These are phyloP conservation scores for Aulographum hederae DNA, from an alignment of 2,329 filamentous ascomycete species.

Conservation along the genomic window DNA sequence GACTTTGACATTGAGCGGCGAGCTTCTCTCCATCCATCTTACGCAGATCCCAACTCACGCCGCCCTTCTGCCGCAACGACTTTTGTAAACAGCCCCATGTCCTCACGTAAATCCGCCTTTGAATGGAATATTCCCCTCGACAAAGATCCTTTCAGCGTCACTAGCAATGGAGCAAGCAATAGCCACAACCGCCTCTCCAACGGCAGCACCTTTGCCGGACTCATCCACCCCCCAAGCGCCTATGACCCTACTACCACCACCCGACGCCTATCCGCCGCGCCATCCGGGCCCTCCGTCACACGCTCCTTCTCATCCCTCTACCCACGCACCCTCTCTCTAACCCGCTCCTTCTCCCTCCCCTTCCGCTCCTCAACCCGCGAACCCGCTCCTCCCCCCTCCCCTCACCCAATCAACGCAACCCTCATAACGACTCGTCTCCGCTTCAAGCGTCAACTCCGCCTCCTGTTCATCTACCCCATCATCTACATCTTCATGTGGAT, in stretches of 20 bases:
- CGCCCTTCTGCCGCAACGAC: too few relatives aligned
- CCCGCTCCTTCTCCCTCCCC: slow-evolving; percentile 1
- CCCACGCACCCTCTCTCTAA: background rate
- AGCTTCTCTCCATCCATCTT: too few relatives aligned
- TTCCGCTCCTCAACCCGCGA: background rate
- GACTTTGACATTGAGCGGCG: too few relatives aligned
- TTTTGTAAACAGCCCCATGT: too few relatives aligned
- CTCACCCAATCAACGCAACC: too few relatives aligned
- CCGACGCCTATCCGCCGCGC: background rate
- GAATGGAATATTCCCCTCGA: too few relatives aligned
- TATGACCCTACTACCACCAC: background rate
- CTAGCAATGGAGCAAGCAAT: background rate
- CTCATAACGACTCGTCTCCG: slow-evolving; percentile 22
- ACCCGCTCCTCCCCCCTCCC: background rate
- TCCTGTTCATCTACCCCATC: slow-evolving; percentile 59
- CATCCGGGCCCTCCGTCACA: background rate
- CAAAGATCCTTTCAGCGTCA: too few relatives aligned
- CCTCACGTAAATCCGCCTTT: too few relatives aligned
- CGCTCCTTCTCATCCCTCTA: background rate
- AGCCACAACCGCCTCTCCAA: background rate
- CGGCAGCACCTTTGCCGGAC: background rate
- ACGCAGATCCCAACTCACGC: too few relatives aligned
- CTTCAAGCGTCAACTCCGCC: slow-evolving; percentile 48
- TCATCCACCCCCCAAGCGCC: background rate
- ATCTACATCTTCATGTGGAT: slow-evolving; percentile 58